These are phyloP conservation scores for Trichoderma brevicompactum DNA, from an alignment of 2,329 filamentous ascomycete genomes.

Conservation along the genomic window DNA sequence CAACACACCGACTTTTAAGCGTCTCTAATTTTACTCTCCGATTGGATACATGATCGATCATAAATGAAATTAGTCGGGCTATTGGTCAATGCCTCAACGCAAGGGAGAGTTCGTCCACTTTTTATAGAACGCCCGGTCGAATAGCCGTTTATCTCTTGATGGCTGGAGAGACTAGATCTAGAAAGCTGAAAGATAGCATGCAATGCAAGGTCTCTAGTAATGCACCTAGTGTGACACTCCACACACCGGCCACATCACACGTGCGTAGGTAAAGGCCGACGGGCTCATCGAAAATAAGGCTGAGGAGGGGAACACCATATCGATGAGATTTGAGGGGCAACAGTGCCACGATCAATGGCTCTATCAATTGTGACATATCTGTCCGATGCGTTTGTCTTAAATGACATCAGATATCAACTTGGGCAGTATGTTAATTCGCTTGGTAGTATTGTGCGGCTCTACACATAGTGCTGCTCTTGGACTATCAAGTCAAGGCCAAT, in stretches of 20 bases:
- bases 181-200: not conserved
- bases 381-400: not conserved
- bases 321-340: not conserved
- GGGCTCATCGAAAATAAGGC: not conserved
- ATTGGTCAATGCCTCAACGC: not conserved
- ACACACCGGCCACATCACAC: not conserved
- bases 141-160: not conserved
- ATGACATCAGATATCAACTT: not conserved
- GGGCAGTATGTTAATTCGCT: not conserved
- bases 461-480: not conserved
- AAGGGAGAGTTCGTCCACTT: slow-evolving; percentile 1
- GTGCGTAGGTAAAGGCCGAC: too few relatives aligned
- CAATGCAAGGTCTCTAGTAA: not conserved
- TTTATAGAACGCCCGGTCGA: not conserved
- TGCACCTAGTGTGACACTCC: not conserved
- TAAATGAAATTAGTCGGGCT: not conserved
- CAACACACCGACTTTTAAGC: slow-evolving; percentile 10
- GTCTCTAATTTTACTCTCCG: not conserved
- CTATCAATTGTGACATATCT: not conserved
- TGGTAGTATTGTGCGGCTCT: not conserved
- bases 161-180: not conserved
- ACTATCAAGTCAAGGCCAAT: not conserved
- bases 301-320: not conserved
- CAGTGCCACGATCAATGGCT: not conserved
- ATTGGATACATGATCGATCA: not conserved